Conservation (phyloP, 345 rosid species). For the Orychophragmus violaceus region DNA sequence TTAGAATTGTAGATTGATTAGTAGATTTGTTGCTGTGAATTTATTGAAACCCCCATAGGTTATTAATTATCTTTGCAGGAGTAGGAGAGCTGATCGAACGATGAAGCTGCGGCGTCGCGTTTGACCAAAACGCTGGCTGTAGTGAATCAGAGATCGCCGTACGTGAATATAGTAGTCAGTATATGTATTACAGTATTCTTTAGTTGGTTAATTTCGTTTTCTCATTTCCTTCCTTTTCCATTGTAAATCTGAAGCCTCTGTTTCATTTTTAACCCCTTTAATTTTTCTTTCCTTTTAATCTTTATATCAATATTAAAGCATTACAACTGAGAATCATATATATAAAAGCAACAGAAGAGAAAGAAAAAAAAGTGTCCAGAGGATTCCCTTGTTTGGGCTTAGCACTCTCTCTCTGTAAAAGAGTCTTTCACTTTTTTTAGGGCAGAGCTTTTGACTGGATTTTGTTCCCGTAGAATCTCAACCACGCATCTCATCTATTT, state of each 20-base stretch:
- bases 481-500: no score
- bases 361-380: no score
- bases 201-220: constrained; percentile 20
- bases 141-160: constrained; percentile 3
- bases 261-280: not conserved
- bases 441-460: no score
- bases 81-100: constrained; percentile 31
- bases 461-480: no score
- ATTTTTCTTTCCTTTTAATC: not conserved
- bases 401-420: no score
- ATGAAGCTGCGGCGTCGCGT: constrained; percentile 5
- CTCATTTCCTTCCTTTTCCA: not conserved
- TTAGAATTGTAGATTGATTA: not conserved
- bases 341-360: no score
- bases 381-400: no score
- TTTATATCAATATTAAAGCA: no score
- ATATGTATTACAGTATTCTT: constrained; percentile 19
- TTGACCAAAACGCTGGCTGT: constrained; percentile 10
- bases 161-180: constrained; percentile 20
- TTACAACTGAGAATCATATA: no score
- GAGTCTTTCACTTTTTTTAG: no score
- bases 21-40: constrained; percentile 15
- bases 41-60: constrained; percentile 29
- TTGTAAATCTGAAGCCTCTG: constrained; percentile 23
- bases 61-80: constrained; percentile 29